Evolutionary conservation across 208 protist species (phyloP), one percentile per base, ranked within the genome.

Genomic region (Leishmania arabica): DNA sequence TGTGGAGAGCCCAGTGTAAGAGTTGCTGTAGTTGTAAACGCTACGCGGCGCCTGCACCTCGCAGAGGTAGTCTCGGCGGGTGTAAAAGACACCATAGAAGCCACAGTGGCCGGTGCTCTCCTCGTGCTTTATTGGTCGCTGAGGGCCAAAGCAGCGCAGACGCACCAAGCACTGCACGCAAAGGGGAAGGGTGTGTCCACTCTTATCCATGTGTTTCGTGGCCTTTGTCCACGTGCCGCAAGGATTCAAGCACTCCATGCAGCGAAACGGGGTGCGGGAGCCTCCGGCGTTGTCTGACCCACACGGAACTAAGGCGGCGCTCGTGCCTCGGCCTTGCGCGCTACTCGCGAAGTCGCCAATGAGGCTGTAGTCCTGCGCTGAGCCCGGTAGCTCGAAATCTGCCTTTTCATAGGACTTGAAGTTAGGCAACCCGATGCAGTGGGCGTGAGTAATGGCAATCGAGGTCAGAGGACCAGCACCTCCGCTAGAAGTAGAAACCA

Each of bases 171-270:
- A 96, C 80, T 83, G 76, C 62, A 82, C 88, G 69, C 93, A 96
- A 17, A 75, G 62, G 21, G 93, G 81, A 8, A 91, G 85, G 47
- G 90, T 93, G 84, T 96, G 91, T 3, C 77, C 54, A 13, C 89
- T 89, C 47, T 71, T 85, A 24, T 95, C 86, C 37, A 95, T 73
- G 82, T 96, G 93, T 66, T 87, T 86, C 31, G 90, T 92, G n/a
- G 92, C 74, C 53, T 91, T 84, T 7, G 93, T 93, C 91, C 93
- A 95, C 8, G 89, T 92, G n/a, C 54, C 68, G 68, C 92, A 89
- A 45, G 69, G 76, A 71, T 87, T 88, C 34, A 91, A 77, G 76
- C 93, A 96, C 76, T 89, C 84, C 81, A 91, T 89, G 78, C 93
- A 96, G 40, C 87, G 93, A 81, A 93, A 93, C 15, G 74, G 37